These are phyloP conservation scores for Draba incana DNA, from an alignment of 345 rosid species.

Conservation along the genomic window DNA sequence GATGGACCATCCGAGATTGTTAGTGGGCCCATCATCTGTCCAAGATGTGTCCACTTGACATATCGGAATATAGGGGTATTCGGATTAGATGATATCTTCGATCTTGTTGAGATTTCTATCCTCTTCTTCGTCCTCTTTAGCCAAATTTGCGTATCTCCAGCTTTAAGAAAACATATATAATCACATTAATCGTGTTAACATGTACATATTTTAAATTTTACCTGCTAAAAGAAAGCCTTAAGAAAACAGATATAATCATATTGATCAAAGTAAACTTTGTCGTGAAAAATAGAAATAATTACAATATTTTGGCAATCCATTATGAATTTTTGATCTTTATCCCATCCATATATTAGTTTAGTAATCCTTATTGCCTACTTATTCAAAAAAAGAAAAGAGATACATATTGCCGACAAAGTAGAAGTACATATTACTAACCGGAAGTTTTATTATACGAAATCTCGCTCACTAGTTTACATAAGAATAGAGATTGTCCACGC, in stretches of 20 bases:
- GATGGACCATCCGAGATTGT: too few species aligned
- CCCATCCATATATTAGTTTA: neutral
- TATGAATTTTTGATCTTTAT: neutral
- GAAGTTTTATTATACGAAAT: neutral
- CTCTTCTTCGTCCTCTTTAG: too few species aligned
- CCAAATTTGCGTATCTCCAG: too few species aligned
- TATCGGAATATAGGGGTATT: too few species aligned
- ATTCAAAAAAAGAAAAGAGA: neutral
- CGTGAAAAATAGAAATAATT: neutral
- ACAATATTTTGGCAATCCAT: neutral
- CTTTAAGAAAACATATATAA: too few species aligned
- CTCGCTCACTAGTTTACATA: neutral
- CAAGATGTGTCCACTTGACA: too few species aligned
- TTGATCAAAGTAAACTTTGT: neutral
- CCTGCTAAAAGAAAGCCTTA: neutral
- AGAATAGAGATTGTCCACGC: too few species aligned
- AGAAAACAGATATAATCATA: neutral
- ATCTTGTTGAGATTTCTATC: too few species aligned
- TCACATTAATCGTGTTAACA: too few species aligned
- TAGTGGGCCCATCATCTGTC: too few species aligned
- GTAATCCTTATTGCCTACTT: conserved; percentile 9
- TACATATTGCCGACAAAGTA: conserved; percentile 22
- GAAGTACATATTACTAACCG: neutral
- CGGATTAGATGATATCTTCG: too few species aligned
- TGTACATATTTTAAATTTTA: neutral